These are phyloP conservation scores for Panicum hallii DNA, from an alignment of 202 grass and related monocot genomes.

Conservation along the genomic window DNA sequence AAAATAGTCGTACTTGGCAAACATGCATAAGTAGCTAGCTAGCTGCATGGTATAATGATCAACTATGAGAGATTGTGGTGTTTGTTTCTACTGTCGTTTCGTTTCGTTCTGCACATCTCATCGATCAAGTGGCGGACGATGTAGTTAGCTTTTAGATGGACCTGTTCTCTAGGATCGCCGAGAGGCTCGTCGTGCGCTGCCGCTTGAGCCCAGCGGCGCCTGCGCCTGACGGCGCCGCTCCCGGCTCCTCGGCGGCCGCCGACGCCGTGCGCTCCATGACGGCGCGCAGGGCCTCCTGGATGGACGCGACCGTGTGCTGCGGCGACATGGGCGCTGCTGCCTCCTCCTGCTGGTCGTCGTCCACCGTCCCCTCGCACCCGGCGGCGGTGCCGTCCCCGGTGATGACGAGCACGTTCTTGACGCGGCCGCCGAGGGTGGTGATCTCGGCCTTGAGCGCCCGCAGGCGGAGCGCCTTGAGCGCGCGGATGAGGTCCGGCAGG, in stretches of 20 bases:
- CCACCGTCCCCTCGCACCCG: not conserved
- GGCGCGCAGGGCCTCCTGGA: constrained; percentile 83
- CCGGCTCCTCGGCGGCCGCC: constrained; percentile 56
- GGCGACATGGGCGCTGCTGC: constrained; percentile 49
- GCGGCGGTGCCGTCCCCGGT: constrained; percentile 60
- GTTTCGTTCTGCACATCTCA: constrained; percentile 54
- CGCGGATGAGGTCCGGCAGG: constrained; percentile 87
- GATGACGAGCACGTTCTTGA: constrained; percentile 93
- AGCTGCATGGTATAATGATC: constrained; percentile 46
- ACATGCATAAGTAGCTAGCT: constrained; percentile 25
- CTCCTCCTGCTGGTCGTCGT: constrained; percentile 33
- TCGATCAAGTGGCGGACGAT: constrained; percentile 13
- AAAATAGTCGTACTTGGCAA: constrained; percentile 35
- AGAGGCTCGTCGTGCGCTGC: constrained; percentile 80
- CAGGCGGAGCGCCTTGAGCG: constrained; percentile 81
- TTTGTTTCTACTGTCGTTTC: constrained; percentile 48
- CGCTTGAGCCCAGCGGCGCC: constrained; percentile 73
- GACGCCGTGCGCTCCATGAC: constrained; percentile 82
- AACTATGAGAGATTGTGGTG: constrained; percentile 52
- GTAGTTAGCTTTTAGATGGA: constrained; percentile 65
- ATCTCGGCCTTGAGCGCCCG: constrained; percentile 96
- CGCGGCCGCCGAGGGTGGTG: constrained; percentile 88
- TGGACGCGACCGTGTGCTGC: constrained; percentile 68
- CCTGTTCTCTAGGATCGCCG: constrained; percentile 75
- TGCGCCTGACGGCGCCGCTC: constrained; percentile 21